phyloP scores from a whole-genome alignment of 495 filamentous ascomycete species.

The Podospora pseudocomata region DNA sequence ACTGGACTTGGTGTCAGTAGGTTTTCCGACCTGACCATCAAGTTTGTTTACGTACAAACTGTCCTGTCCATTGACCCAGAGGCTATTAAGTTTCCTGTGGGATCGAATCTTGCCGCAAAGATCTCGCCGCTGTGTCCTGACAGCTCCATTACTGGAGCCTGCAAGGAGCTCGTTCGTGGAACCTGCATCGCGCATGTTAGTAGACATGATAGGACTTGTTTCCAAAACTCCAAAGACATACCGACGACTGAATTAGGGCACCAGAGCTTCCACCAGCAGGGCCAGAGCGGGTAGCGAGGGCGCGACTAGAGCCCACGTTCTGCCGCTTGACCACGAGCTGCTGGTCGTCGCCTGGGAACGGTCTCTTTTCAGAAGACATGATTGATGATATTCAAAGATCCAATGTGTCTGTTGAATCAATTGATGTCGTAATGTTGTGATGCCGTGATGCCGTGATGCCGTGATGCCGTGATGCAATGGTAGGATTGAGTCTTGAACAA shows the following conservation, averaged over 20 bases:
- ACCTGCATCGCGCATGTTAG: constrained; percentile 51
- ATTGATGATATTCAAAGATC: background rate
- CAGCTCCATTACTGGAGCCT: constrained; percentile 93
- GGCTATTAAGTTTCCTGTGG: constrained; percentile 80
- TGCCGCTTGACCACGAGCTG: constrained; percentile 87
- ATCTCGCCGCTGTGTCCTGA: constrained; percentile 78
- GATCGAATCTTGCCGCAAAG: constrained; percentile 87
- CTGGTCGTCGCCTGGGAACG: constrained; percentile 73
- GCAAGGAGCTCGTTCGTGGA: constrained; percentile 77
- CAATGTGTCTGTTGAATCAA: background rate
- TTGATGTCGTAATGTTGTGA: background rate
- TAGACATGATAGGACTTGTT: constrained; percentile 17
- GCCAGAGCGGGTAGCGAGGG: constrained; percentile 61
- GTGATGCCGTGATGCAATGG: background rate
- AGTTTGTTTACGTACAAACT: constrained; percentile 57
- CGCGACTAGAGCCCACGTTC: constrained; percentile 64
- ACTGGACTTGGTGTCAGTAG: constrained; percentile 46
- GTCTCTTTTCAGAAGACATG: constrained; percentile 76
- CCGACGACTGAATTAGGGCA: constrained; percentile 75
- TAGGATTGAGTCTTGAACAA: background rate
- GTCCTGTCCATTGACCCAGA: constrained; percentile 93
- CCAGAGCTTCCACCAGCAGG: constrained; percentile 56
- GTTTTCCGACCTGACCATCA: background rate
- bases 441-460: background rate
- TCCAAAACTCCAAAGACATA: constrained; percentile 46